Base-by-base conservation (phyloP, 331 rosid species). In the Ulmus americana region DNA sequence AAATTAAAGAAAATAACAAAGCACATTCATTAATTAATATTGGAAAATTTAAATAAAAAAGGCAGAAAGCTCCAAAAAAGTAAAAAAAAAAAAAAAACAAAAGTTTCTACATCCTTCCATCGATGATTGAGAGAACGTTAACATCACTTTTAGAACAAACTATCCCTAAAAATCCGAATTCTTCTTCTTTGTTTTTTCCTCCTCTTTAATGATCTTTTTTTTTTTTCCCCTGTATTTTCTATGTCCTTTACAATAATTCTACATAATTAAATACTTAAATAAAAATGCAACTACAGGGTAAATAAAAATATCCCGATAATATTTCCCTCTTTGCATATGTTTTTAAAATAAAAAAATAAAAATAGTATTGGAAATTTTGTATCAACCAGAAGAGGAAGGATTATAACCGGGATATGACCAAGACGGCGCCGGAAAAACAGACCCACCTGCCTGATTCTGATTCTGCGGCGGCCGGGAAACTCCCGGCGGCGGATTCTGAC, bases 401-500 rank as follows among this genome's bases (percentile, higher is more conserved):
- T 77, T 44, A 59, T 77, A 70, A 35, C 88, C 68, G 28, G 89
- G 71, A 52, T 85, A 78, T 20, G 95, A 77, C 97, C 97, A 83
- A 0, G 95, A 74, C 6, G 86, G 50, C 1, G 77, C 49, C 0
- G 85, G 80, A 59, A 71, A 82, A 13, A 18, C 59, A 1, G 81
- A 66, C 0, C 63, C 58, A 3, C 69, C 70, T 0, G 71, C 67
- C 0, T 16, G 77, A 10, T 74, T 70, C 39, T 15, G 83, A 44
- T 20, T 70, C 28, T 52, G 75, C 20, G 80, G 88, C 11, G 71
- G 82, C 40, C 55, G 77, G 78, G 63, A 70, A 73, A 20, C 39
- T 2, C 73, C 76, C 56, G 51, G 13, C 39, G 78, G 88, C 44
- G 72, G 77, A 60, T 83, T 6, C 43, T 78, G 91, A 52, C 54